Base-by-base conservation (phyloP, 1,284 basidiomycete genomes). In the Phlebopus sp. region DNA sequence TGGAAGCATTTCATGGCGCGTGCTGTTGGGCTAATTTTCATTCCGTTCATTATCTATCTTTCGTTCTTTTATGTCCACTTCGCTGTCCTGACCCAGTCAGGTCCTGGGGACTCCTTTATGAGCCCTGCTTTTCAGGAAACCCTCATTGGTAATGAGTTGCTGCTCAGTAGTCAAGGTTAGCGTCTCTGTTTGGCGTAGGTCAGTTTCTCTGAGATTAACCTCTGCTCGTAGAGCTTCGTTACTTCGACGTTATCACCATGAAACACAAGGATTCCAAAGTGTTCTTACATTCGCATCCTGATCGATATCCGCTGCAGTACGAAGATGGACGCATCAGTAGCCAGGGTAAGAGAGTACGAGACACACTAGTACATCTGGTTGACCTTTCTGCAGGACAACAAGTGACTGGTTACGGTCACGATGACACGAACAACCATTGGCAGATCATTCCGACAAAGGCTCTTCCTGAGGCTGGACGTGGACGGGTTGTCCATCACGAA, bases 31-130 rank as follows among this genome's bases (percentile, higher is more conserved):
- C 77, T 99, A 41, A 97, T 99, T 53, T 59, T 90, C 36, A 71
- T 97, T 15, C 97, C 97, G 4, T 81, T 95, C 55, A 71, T 90
- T 51, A 78, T 99, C 54, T 99, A 99, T 68, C 80, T 99, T 11
- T 88, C 88, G 18, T 94, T 97, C 80, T 99, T 99, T 78, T 99
- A 90, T 75, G 74, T 97, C 18, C 97, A 99, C 68, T 97, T 99
- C 63, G 78, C 87, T 42, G 80, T 98, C 51, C 84, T 99, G 58
- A 90, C 75, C n/a, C 79, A 85, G 57, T 93, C 92, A 19, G 97
- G 97, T 27, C 79, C 95, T 15, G 97, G 97, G 10, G 97, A 99
- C 64, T 77, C 79, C 13, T 99, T 99, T 75, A 99, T 99, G 97
- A 94, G 89, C 62, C 91, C 96, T 10, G 85, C 86, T 7, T 99